Percentiles rank a stretch among this genome's conserved stretches.
Evolutionary conservation across 2,329 filamentous ascomycete species (phyloP).

Genomic region (Aspergillus tanneri): DNA sequence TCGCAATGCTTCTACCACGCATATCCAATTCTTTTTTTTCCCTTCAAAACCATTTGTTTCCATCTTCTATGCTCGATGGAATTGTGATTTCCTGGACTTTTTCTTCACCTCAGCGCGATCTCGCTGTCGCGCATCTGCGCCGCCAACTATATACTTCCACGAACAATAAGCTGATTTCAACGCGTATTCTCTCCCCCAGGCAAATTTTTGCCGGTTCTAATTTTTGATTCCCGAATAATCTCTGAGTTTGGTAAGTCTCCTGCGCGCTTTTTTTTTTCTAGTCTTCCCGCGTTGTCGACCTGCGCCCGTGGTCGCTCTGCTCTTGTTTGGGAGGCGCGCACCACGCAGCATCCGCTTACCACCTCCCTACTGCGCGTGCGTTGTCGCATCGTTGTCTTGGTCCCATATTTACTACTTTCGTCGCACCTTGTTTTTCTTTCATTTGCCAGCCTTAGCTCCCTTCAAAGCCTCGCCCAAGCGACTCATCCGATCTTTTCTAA

Average conservation of each 20-base stretch:
- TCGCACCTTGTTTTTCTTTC: constrained; percentile 4
- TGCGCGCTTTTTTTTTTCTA: constrained; percentile 20
- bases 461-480: background rate
- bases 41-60: constrained; percentile 15
- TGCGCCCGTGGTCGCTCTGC: constrained; percentile 24
- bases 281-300: constrained; percentile 20
- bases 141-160: constrained; percentile 24
- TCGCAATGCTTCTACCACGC: constrained; percentile 28
- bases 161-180: constrained; percentile 10
- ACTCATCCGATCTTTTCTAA: constrained; percentile 6
- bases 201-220: constrained; percentile 14
- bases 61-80: constrained; percentile 15
- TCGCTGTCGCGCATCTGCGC: constrained; percentile 24
- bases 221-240: background rate
- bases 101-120: constrained; percentile 24
- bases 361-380: constrained; percentile 14
- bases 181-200: constrained; percentile 15
- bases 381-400: constrained; percentile 17
- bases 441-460: background rate
- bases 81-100: constrained; percentile 22
- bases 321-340: constrained; percentile 22
- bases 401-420: constrained; percentile 14
- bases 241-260: constrained; percentile 16
- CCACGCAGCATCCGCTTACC: constrained; percentile 13
- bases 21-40: constrained; percentile 26